Percentiles rank a stretch among this genome's conserved stretches.
These are phyloP conservation scores for Rhynchosporium graminicola DNA, from an alignment of 2,329 filamentous ascomycete species.

Conservation along the genomic window DNA sequence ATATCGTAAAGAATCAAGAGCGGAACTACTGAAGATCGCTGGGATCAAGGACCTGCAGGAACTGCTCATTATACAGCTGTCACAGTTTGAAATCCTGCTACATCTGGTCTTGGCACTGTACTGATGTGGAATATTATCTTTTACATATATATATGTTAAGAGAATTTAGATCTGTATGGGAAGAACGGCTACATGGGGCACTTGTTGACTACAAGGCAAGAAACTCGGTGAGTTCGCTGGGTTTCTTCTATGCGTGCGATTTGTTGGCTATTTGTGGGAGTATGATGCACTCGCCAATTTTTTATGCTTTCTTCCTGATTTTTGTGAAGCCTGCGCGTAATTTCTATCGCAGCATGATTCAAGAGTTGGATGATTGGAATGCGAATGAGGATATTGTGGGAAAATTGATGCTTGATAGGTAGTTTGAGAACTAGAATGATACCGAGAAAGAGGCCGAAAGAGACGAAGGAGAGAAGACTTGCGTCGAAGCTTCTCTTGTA, in stretches of 20 bases:
- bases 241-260: slow-evolving; percentile 18
- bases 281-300: slow-evolving; percentile 24
- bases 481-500: slow-evolving; percentile 20
- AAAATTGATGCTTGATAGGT: slow-evolving; percentile 23
- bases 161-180: slow-evolving; percentile 31
- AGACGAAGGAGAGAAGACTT: slow-evolving; percentile 21
- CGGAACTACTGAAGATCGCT: slow-evolving; percentile 8
- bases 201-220: slow-evolving; percentile 25
- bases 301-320: slow-evolving; percentile 23
- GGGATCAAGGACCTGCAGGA: slow-evolving; percentile 6
- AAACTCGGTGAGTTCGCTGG: slow-evolving; percentile 22
- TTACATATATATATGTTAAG: slow-evolving; percentile 29
- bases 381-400: slow-evolving; percentile 28
- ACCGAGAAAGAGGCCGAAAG: slow-evolving; percentile 17
- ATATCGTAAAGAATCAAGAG: slow-evolving; percentile 5
- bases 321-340: slow-evolving; percentile 18
- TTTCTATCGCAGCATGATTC: slow-evolving; percentile 23
- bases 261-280: slow-evolving; percentile 23
- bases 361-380: slow-evolving; percentile 28
- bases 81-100: slow-evolving; percentile 24
- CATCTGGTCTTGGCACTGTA: slow-evolving; percentile 28
- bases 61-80: slow-evolving; percentile 21
- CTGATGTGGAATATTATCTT: slow-evolving; percentile 25
- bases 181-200: slow-evolving; percentile 28
- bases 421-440: slow-evolving; percentile 23